Conservation (phyloP, 2,329 filamentous ascomycete species). For the Akanthomyces lecanii region DNA sequence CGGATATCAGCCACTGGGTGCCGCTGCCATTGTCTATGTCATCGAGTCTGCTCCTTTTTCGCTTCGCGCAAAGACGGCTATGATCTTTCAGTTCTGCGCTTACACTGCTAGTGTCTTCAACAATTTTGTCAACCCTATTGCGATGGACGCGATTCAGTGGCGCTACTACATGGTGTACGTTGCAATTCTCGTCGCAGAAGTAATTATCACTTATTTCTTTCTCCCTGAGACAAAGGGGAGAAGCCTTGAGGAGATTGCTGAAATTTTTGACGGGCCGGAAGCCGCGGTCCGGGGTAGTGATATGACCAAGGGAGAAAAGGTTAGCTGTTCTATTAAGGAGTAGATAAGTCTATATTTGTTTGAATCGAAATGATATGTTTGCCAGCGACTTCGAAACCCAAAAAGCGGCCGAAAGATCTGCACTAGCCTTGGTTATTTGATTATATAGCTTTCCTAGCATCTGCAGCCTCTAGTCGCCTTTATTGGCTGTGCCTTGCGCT, state of each 20-base stretch:
- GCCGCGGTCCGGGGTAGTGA: constrained; percentile 20
- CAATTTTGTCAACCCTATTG: constrained; percentile 33
- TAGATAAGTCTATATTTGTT: no score
- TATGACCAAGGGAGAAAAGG: no score
- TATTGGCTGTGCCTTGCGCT: no score
- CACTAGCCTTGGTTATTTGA: no score
- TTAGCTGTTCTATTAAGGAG: no score
- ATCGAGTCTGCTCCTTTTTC: constrained; percentile 37
- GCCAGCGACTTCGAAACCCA: no score
- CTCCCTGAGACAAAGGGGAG: constrained; percentile 68
- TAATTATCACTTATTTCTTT: constrained; percentile 61
- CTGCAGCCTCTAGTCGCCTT: no score
- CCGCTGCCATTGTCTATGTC: constrained; percentile 38
- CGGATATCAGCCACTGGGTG: background rate
- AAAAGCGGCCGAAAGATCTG: no score
- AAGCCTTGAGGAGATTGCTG: constrained; percentile 62
- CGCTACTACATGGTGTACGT: constrained; percentile 22
- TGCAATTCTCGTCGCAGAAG: constrained; percentile 22
- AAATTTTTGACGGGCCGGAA: constrained; percentile 63
- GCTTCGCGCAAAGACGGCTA: constrained; percentile 35
- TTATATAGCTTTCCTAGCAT: no score
- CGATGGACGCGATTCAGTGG: constrained; percentile 20
- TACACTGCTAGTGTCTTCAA: constrained; percentile 32
- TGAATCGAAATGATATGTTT: no score
- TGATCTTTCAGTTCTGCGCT: constrained; percentile 41